Conservation (phyloP, 306 rosid species). For the Canavalia gladiata region DNA sequence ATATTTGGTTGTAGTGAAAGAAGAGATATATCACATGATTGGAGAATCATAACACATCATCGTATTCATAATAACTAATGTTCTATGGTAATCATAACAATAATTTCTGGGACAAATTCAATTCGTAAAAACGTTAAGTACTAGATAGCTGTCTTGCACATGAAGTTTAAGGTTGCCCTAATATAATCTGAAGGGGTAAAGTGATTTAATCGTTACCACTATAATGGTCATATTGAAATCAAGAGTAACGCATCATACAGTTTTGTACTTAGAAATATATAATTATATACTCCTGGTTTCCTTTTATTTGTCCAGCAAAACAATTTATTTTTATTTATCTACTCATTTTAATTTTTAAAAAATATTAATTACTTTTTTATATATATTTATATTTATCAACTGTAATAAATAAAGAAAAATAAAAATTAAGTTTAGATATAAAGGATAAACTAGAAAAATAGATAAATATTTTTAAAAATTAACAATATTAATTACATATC, state of each 20-base stretch:
- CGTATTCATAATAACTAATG: background rate
- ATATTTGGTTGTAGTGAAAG: background rate
- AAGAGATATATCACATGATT: conserved; percentile 34
- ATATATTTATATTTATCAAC: too few relatives aligned
- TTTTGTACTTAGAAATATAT: background rate
- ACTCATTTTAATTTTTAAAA: too few relatives aligned
- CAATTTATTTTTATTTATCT: too few relatives aligned
- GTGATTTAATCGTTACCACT: background rate
- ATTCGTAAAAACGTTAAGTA: background rate
- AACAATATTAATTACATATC: too few relatives aligned
- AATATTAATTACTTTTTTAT: too few relatives aligned
- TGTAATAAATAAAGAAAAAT: too few relatives aligned
- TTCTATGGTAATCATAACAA: background rate
- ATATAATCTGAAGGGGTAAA: background rate
- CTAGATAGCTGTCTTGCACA: conserved; percentile 1
- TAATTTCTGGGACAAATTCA: background rate
- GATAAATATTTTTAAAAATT: too few relatives aligned
- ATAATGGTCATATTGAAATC: background rate
- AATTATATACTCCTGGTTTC: background rate
- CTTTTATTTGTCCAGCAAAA: too few relatives aligned
- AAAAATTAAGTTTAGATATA: too few relatives aligned
- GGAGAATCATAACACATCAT: conserved; percentile 15
- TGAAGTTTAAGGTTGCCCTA: conserved; percentile 12
- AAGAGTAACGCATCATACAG: background rate
- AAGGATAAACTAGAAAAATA: too few relatives aligned